Percentiles rank a stretch among this genome's conserved stretches.
Conservation (phyloP, 2,329 filamentous ascomycete genomes). For the Aspergillus ustus region DNA sequence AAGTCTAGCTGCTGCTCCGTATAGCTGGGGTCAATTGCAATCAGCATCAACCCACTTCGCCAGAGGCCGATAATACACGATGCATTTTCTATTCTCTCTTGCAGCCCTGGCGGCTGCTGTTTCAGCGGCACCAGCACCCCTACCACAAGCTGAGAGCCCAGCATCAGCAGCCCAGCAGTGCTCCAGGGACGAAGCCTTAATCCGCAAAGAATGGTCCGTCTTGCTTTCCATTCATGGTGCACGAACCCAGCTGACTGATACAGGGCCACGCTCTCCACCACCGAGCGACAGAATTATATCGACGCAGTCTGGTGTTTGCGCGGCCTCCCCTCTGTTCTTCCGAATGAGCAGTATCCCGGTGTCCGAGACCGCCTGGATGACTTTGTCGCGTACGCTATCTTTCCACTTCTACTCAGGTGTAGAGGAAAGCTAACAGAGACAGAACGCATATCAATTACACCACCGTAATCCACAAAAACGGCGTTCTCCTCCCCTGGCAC, state of each 20-base stretch:
- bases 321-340: conserved; percentile 22
- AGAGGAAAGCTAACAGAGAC: neutral
- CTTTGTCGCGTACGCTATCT: conserved; percentile 32
- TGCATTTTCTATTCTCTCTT: neutral
- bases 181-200: neutral
- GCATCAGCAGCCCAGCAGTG: neutral
- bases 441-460: conserved; percentile 36
- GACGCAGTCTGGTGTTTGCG: conserved; percentile 32
- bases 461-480: conserved; percentile 26
- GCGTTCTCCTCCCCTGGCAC: conserved; percentile 25
- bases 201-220: conserved; percentile 20
- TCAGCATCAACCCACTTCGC: neutral
- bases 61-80: neutral
- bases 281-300: conserved; percentile 29
- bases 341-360: conserved; percentile 28
- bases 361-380: conserved; percentile 33
- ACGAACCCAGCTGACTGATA: neutral
- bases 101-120: conserved; percentile 4
- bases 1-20: neutral
- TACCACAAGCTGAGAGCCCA: neutral
- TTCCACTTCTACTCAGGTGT: neutral
- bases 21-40: neutral
- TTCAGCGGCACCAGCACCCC: neutral
- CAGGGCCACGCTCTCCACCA: conserved; percentile 26
- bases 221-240: neutral